Percentiles rank a stretch among this genome's conserved stretches.
phyloP scores from a whole-genome alignment of 352 stramenopile genomes.

The Stramenopiles sp. region DNA sequence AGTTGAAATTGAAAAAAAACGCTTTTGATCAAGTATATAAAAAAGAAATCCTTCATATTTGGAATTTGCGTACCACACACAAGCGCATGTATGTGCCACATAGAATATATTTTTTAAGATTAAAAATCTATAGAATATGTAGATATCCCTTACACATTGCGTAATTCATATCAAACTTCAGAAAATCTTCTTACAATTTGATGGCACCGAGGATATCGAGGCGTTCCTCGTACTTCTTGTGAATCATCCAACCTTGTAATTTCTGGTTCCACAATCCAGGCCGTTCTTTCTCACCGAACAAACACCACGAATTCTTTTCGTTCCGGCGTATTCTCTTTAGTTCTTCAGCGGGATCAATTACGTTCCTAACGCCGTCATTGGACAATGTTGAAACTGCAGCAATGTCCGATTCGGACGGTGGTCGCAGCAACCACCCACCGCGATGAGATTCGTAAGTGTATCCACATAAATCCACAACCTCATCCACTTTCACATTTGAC shows the following conservation, averaged over 20 bases:
- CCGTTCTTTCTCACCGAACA: neutral
- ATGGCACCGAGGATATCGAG: neutral
- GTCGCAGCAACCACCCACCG: neutral
- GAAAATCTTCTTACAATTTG: no score
- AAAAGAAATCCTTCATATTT: no score
- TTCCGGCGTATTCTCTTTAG: neutral
- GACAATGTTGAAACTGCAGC: neutral
- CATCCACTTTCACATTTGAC: neutral
- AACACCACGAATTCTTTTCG: neutral
- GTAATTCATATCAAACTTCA: no score
- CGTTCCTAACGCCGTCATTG: neutral
- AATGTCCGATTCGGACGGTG: neutral
- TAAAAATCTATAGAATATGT: no score
- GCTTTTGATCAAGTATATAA: no score
- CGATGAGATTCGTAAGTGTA: neutral
- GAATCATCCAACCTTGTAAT: neutral
- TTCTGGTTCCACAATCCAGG: neutral
- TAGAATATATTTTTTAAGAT: no score
- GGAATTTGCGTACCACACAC: no score
- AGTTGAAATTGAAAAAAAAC: no score
- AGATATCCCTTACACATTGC: no score
- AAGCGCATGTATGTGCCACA: no score
- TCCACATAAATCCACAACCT: neutral
- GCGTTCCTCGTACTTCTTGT: neutral
- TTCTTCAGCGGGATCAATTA: neutral